Conservation (phyloP, 228 moss, liverwort and hornwort species). For the Sphagnum magellanicum region DNA sequence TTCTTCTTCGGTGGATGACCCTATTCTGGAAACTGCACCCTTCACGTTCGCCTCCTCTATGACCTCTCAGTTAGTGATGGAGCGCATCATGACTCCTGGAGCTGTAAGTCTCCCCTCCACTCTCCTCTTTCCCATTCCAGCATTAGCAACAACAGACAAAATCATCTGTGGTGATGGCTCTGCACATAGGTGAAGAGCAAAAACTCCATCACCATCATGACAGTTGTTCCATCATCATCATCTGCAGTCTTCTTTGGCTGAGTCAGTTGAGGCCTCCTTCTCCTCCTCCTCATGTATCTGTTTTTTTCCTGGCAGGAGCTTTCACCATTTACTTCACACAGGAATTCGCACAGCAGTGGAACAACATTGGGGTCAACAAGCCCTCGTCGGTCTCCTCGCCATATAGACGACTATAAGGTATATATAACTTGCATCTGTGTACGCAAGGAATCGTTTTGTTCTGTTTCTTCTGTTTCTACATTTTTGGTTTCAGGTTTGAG, state of each 20-base stretch:
- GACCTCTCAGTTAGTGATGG: constrained; percentile 67
- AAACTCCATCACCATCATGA: too few relatives aligned
- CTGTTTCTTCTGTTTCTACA: too few relatives aligned
- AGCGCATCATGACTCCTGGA: constrained; percentile 59
- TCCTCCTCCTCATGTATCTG: too few relatives aligned
- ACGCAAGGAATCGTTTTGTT: too few relatives aligned
- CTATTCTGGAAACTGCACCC: constrained; percentile 51
- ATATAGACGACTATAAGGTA: constrained; percentile 15
- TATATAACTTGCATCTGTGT: background rate
- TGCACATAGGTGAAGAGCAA: too few relatives aligned
- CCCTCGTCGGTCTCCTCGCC: constrained; percentile 54
- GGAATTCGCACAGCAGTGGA: constrained; percentile 70
- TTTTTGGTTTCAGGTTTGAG: too few relatives aligned
- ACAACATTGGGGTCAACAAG: constrained; percentile 36
- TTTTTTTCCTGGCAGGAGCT: constrained; percentile 24
- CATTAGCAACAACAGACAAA: too few relatives aligned
- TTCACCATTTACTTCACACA: constrained; percentile 52
- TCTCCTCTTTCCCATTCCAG: background rate
- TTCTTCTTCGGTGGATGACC: constrained; percentile 22
- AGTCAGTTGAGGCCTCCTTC: too few relatives aligned
- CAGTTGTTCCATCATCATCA: too few relatives aligned
- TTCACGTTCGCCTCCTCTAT: constrained; percentile 53
- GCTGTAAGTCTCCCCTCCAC: constrained; percentile 26
- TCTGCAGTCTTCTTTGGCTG: too few relatives aligned
- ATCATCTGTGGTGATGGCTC: too few relatives aligned